Percentiles rank a stretch among this genome's conserved stretches.
Evolutionary conservation across 306 rosid species (phyloP).

Genomic region (Cucurbita pepo): DNA sequence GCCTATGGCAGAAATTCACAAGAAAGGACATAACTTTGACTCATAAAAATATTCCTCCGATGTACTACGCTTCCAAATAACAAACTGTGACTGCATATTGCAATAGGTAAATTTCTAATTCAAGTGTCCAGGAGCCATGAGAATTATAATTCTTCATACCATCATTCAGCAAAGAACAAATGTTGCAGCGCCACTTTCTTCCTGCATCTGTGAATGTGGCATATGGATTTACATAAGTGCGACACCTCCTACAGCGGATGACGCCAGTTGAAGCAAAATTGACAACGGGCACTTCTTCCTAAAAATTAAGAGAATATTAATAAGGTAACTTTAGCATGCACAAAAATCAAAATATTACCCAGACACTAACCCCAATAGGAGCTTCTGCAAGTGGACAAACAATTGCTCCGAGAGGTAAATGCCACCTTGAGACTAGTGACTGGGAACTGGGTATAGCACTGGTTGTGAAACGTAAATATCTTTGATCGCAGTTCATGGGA

Average conservation of each 20-base stretch:
- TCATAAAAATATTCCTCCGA: neutral
- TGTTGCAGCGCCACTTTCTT: conserved; percentile 92
- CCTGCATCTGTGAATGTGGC: conserved; percentile 90
- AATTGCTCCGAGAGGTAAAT: conserved; percentile 94
- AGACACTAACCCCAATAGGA: conserved; percentile 65
- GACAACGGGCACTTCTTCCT: conserved; percentile 93
- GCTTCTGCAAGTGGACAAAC: conserved; percentile 96
- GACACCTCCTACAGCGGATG: conserved; percentile 96
- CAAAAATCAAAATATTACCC: conserved; percentile 3
- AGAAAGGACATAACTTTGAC: neutral
- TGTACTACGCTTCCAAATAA: neutral
- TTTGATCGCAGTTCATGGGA: conserved; percentile 63
- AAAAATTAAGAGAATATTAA: conserved; percentile 12
- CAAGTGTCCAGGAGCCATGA: neutral
- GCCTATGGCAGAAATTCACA: neutral
- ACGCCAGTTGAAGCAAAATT: conserved; percentile 69
- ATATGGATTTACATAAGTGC: conserved; percentile 83
- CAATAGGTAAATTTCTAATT: neutral
- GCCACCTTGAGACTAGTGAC: conserved; percentile 96
- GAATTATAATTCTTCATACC: conserved; percentile 29
- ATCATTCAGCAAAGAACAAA: conserved; percentile 82
- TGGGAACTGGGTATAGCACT: conserved; percentile 79
- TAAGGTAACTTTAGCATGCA: conserved; percentile 1
- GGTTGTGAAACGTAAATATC: conserved; percentile 75
- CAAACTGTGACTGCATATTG: neutral